A percentile compares a stretch with the other conserved stretches of the same genome.
phyloP scores from a whole-genome alignment of 768 basidiomycete genomes.

The Pholiota conissans region DNA sequence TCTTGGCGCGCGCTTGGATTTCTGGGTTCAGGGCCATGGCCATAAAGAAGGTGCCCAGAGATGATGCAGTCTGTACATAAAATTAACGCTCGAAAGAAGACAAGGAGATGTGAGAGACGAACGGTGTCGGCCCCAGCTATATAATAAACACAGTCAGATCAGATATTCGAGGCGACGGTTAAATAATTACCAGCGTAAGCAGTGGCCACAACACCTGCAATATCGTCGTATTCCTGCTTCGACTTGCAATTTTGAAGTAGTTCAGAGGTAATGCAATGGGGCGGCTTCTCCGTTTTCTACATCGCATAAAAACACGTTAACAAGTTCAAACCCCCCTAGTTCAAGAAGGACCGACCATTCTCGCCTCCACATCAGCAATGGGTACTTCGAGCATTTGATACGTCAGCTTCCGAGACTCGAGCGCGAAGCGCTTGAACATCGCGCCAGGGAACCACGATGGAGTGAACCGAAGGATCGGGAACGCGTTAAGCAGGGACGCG shows the following conservation, averaged over 20 bases:
- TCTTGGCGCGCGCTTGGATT: background rate
- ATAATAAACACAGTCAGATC: background rate
- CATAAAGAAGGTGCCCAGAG: background rate
- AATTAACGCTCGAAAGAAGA: too few species aligned
- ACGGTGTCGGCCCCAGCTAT: conserved; percentile 5
- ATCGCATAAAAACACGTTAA: background rate
- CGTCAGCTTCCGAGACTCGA: conserved; percentile 3
- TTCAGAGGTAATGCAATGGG: background rate
- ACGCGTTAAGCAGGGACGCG: conserved; percentile 9
- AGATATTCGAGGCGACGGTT: background rate
- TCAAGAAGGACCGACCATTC: too few species aligned
- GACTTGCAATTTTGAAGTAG: background rate
- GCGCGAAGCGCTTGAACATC: conserved; percentile 7
- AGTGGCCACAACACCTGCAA: background rate
- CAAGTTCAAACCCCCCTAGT: too few species aligned
- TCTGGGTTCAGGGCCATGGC: conserved; percentile 3
- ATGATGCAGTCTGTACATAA: background rate
- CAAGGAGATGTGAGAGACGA: too few species aligned
- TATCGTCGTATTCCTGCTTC: background rate
- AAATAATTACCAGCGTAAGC: conserved; percentile 1
- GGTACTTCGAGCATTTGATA: conserved; percentile 1
- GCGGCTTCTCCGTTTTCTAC: background rate
- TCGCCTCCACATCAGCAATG: background rate
- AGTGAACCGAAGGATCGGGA: conserved; percentile 13
- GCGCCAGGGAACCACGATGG: conserved; percentile 18